phyloP scores from a whole-genome alignment of 192 early-diverging fungal species.

The Coemansia sp. region DNA sequence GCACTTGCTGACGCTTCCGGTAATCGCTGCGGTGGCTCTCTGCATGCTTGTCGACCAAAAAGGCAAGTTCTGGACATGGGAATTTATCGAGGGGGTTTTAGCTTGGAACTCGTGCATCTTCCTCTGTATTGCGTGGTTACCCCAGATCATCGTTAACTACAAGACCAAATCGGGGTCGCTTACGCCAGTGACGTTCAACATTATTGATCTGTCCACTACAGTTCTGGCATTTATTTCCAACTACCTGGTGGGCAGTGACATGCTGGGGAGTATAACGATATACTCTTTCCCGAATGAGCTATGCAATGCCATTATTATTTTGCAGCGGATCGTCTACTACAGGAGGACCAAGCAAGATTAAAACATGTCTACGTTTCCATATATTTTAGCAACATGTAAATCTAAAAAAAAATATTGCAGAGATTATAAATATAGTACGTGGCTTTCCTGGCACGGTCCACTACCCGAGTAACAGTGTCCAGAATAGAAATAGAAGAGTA shows the following conservation, averaged over 20 bases:
- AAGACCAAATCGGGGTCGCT: conserved; percentile 7
- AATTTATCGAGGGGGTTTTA: neutral
- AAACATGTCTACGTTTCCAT: neutral
- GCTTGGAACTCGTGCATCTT: neutral
- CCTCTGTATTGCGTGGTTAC: neutral
- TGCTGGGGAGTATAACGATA: neutral
- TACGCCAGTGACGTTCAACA: neutral
- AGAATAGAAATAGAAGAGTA: neutral
- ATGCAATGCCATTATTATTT: neutral
- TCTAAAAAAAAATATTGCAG: neutral
- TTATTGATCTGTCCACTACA: neutral
- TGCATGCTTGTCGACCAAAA: neutral
- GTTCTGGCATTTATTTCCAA: neutral
- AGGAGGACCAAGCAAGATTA: neutral
- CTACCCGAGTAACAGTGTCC: neutral
- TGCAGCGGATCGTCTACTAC: conserved; percentile 17
- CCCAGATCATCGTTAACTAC: conserved; percentile 15
- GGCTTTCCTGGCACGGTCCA: neutral
- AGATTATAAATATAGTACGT: neutral
- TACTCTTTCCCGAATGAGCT: neutral
- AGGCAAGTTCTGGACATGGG: conserved; percentile 8
- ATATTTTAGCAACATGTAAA: neutral
- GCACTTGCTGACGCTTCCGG: neutral
- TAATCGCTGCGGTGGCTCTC: neutral
- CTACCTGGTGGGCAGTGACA: neutral